phyloP scores from a whole-genome alignment of 345 rosid species.

The Citropsis articulata region DNA sequence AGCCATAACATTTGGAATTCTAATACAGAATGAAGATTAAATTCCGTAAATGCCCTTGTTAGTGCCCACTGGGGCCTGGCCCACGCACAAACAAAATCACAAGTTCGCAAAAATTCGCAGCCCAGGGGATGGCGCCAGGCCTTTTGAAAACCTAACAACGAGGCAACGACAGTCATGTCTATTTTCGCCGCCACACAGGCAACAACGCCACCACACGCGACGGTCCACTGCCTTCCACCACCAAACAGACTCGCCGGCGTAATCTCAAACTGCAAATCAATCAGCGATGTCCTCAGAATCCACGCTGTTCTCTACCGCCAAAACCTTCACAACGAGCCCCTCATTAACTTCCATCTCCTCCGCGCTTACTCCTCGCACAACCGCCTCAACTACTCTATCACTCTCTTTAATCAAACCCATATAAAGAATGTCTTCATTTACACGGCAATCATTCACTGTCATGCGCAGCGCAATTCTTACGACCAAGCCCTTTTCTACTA shows the following conservation, averaged over 20 bases:
- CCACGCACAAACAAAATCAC: no score
- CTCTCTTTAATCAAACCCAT: conserved; percentile 47
- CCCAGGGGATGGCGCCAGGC: background rate
- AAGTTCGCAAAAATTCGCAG: background rate
- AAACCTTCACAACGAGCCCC: conserved; percentile 45
- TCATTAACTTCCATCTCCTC: conserved; percentile 74
- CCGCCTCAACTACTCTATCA: conserved; percentile 42
- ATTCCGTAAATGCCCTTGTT: background rate
- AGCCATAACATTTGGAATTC: background rate
- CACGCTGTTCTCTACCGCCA: conserved; percentile 75
- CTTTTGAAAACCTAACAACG: background rate
- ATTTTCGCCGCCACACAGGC: conserved; percentile 17
- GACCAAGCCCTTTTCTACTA: conserved; percentile 46
- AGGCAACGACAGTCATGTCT: conserved; percentile 29
- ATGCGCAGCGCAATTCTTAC: conserved; percentile 35
- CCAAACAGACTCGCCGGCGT: conserved; percentile 45
- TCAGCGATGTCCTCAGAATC: conserved; percentile 45
- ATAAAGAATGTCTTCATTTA: conserved; percentile 56
- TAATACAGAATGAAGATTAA: background rate
- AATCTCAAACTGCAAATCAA: conserved; percentile 46
- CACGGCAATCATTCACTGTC: conserved; percentile 58
- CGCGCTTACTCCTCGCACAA: conserved; percentile 72
- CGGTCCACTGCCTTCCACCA: conserved; percentile 22
- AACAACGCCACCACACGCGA: conserved; percentile 14
- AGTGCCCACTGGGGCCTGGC: no score